Conservation (phyloP, 1,284 basidiomycete species). For the Chiua sp. region DNA sequence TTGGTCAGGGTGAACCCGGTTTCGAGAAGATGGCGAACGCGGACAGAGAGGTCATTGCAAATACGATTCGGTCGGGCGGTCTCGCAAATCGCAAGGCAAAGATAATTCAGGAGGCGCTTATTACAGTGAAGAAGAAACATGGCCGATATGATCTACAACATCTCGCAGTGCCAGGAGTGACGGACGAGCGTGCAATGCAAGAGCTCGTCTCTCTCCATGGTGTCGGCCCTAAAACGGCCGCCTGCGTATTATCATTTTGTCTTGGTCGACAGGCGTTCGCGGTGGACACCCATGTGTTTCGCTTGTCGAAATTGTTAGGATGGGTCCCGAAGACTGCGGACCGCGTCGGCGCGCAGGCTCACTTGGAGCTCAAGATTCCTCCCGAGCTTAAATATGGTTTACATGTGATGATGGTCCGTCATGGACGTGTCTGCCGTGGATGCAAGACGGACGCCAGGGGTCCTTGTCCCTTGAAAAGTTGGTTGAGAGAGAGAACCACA, state of each 20-base stretch:
- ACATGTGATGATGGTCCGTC: slow-evolving; percentile 74
- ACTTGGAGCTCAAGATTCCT: slow-evolving; percentile 69
- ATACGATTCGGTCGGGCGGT: slow-evolving; percentile 71
- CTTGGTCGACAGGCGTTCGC: slow-evolving; percentile 76
- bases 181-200: slow-evolving; percentile 70
- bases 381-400: slow-evolving; percentile 71
- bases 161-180: slow-evolving; percentile 43
- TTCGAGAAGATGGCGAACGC: slow-evolving; percentile 66
- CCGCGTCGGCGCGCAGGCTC: slow-evolving; percentile 71
- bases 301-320: slow-evolving; percentile 66
- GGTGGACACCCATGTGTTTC: slow-evolving; percentile 78
- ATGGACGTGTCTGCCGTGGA: slow-evolving; percentile 61
- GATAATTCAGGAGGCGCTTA: slow-evolving; percentile 66
- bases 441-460: slow-evolving; percentile 48
- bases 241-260: slow-evolving; percentile 81
- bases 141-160: slow-evolving; percentile 62
- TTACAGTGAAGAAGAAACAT: slow-evolving; percentile 56
- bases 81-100: slow-evolving; percentile 77
- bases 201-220: slow-evolving; percentile 72
- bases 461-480: slow-evolving; percentile 31
- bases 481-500: slow-evolving; percentile 21
- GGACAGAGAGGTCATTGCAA: slow-evolving; percentile 55
- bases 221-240: slow-evolving; percentile 81
- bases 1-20: slow-evolving; percentile 57
- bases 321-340: slow-evolving; percentile 72